Evolutionary conservation across 2,329 filamentous ascomycete species (phyloP).

Genomic region (Fusarium incarnatum): DNA sequence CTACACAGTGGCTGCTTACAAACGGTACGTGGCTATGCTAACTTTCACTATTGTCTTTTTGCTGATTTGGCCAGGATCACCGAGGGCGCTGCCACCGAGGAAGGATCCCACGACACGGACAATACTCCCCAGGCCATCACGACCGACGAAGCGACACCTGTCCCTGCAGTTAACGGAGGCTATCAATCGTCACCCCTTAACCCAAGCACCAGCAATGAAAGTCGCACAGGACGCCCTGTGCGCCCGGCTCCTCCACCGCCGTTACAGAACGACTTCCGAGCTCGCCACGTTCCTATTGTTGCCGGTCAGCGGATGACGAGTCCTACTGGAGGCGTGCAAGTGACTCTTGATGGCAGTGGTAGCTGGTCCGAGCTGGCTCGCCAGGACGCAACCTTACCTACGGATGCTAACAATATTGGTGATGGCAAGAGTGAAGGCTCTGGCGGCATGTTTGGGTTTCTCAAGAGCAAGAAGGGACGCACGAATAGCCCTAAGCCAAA

Average conservation of each 20-base stretch:
- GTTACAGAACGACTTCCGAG: conserved; percentile 61
- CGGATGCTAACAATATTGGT: conserved; percentile 69
- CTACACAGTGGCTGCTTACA: conserved; percentile 85
- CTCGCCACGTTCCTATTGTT: conserved; percentile 62
- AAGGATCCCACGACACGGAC: conserved; percentile 26
- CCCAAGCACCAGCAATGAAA: conserved; percentile 44
- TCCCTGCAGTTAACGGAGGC: conserved; percentile 49
- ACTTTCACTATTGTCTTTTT: background rate
- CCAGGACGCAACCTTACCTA: conserved; percentile 79
- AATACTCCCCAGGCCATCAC: conserved; percentile 61
- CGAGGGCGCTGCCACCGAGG: conserved; percentile 43
- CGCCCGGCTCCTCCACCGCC: conserved; percentile 56
- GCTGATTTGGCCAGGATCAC: conserved; percentile 54
- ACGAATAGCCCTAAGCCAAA: conserved; percentile 94
- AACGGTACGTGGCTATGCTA: conserved; percentile 66
- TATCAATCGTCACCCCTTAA: conserved; percentile 45
- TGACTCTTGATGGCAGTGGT: conserved; percentile 88
- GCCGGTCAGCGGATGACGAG: conserved; percentile 78
- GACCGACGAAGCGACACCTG: conserved; percentile 61
- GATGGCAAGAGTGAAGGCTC: conserved; percentile 67
- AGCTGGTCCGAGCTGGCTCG: conserved; percentile 93
- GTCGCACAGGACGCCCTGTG: conserved; percentile 41
- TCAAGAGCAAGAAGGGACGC: conserved; percentile 88
- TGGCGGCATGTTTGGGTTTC: conserved; percentile 90
- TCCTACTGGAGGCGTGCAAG: conserved; percentile 86